Percentiles rank a stretch among this genome's conserved stretches.
Conservation (phyloP, 2,329 filamentous ascomycete genomes). For the Torrubiella hemipterigena region DNA sequence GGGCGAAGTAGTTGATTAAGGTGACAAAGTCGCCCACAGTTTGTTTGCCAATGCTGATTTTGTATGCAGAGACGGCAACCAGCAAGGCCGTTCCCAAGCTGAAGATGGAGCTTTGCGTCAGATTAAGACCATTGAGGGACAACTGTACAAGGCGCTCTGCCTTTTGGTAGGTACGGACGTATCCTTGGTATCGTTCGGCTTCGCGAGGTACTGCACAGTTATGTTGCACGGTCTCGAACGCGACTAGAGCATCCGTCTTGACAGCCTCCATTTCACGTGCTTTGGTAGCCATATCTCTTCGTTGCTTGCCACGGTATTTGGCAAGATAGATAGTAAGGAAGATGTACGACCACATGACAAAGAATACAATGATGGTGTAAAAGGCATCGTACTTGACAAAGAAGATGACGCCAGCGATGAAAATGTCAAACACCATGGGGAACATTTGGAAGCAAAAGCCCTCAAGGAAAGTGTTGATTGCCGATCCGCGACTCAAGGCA, state of each 20-base stretch:
- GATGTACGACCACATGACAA: slow-evolving; percentile 36
- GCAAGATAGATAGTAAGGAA: slow-evolving; percentile 39
- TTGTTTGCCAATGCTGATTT: slow-evolving; percentile 50
- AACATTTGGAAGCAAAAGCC: slow-evolving; percentile 35
- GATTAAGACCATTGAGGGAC: background rate
- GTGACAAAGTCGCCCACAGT: slow-evolving; percentile 54
- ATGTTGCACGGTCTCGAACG: slow-evolving; percentile 49
- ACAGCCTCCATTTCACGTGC: slow-evolving; percentile 35
- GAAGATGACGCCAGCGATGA: slow-evolving; percentile 34
- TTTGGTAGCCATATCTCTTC: slow-evolving; percentile 30
- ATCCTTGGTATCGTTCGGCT: slow-evolving; percentile 42
- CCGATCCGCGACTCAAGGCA: slow-evolving; percentile 32
- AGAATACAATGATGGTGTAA: slow-evolving; percentile 34
- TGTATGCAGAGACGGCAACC: slow-evolving; percentile 57
- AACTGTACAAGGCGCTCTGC: background rate
- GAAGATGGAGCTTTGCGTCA: slow-evolving; percentile 55
- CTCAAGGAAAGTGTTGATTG: slow-evolving; percentile 37
- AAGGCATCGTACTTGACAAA: slow-evolving; percentile 32
- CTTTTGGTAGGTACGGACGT: slow-evolving; percentile 28
- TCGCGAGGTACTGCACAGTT: slow-evolving; percentile 50
- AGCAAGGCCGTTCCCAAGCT: slow-evolving; percentile 57
- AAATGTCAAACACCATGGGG: slow-evolving; percentile 37
- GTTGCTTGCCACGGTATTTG: slow-evolving; percentile 28
- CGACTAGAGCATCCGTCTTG: slow-evolving; percentile 35
- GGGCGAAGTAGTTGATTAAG: slow-evolving; percentile 58